Conservation (phyloP, 495 filamentous ascomycete species). For the Melanomma pulvis-pyrius region DNA sequence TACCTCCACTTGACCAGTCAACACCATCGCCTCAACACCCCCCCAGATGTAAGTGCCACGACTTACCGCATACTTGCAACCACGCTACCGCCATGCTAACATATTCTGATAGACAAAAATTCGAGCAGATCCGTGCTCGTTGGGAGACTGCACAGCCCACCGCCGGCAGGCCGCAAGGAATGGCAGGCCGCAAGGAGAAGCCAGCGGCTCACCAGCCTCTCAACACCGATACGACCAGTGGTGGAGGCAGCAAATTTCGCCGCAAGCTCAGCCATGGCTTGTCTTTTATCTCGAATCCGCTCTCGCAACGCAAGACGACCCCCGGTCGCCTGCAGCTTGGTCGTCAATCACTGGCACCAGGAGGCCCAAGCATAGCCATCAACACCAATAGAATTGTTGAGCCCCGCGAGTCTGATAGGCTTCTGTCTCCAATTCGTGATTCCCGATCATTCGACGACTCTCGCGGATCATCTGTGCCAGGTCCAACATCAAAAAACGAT, state of each 20-base stretch:
- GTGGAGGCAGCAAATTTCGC: slow-evolving; percentile 12
- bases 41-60: slow-evolving; percentile 20
- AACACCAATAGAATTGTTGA: background rate
- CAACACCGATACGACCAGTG: background rate
- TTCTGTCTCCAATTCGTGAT: slow-evolving; percentile 2
- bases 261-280: slow-evolving; percentile 29
- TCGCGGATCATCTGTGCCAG: background rate
- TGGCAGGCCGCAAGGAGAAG: slow-evolving; percentile 29
- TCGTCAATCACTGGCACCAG: background rate
- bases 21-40: background rate
- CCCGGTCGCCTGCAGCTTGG: slow-evolving; percentile 1
- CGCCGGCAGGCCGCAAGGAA: slow-evolving; percentile 1
- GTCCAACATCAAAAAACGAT: background rate
- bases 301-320: slow-evolving; percentile 28
- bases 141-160: slow-evolving; percentile 20
- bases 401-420: background rate
- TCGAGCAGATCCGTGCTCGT: slow-evolving; percentile 22
- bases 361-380: background rate
- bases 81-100: slow-evolving; percentile 26
- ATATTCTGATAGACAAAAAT: slow-evolving; percentile 25
- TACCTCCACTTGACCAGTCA: background rate
- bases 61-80: background rate
- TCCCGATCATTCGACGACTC: background rate
- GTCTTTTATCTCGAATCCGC: slow-evolving; percentile 30
- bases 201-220: background rate